Percentiles rank a stretch among this genome's conserved stretches.
Evolutionary conservation across 805 yeast genomes (phyloP).

Genomic region (Debaryomyces maramus): DNA sequence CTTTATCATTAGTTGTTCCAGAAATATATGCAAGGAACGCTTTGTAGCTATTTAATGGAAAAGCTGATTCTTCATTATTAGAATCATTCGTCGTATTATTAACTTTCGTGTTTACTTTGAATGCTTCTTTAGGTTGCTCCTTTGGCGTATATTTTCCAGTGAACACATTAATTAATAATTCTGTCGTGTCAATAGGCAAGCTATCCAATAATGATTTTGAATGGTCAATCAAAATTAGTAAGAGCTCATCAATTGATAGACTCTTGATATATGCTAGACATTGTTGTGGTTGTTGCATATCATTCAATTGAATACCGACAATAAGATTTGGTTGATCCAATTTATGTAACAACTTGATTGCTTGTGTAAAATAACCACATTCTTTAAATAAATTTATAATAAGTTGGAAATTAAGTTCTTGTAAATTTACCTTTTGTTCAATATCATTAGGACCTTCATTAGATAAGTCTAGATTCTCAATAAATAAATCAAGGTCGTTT

Average conservation of each 20-base stretch:
- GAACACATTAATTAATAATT: constrained; percentile 78
- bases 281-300: constrained; percentile 56
- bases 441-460: neutral
- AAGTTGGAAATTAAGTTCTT: constrained; percentile 63
- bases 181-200: constrained; percentile 79
- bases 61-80: constrained; percentile 11
- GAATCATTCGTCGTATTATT: constrained; percentile 8
- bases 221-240: constrained; percentile 66
- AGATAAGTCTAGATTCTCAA: constrained; percentile 39
- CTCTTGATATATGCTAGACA: constrained; percentile 68
- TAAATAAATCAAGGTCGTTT: constrained; percentile 57
- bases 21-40: constrained; percentile 32
- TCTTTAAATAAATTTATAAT: constrained; percentile 73
- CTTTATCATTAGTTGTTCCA: constrained; percentile 14
- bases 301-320: constrained; percentile 72
- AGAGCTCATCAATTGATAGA: constrained; percentile 71
- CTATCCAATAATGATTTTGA: constrained; percentile 64
- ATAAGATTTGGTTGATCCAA: constrained; percentile 73
- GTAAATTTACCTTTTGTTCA: constrained; percentile 12
- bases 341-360: constrained; percentile 66
- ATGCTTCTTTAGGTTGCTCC: constrained; percentile 10
- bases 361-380: constrained; percentile 64
- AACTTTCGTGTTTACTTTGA: constrained; percentile 5
- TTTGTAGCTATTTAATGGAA: constrained; percentile 31
- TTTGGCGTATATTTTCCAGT: constrained; percentile 75